Percentiles rank a stretch among this genome's conserved stretches.
Conservation (phyloP, 495 filamentous ascomycete species). For the Hypoxylon perforatum region DNA sequence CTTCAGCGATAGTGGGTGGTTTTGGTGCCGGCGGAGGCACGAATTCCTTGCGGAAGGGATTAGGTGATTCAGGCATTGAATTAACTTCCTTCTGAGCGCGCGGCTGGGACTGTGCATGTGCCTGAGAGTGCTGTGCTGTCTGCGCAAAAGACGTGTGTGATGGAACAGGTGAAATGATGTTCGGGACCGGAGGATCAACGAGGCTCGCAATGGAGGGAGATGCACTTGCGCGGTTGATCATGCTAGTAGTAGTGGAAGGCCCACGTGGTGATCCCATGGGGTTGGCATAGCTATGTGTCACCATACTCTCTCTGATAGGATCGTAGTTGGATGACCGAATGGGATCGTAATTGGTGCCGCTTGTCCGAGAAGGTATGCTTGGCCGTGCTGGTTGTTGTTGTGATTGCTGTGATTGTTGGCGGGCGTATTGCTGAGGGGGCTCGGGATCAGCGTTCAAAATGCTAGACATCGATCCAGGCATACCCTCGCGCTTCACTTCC, state of each 20-base stretch:
- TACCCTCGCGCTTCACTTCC: constrained; percentile 53
- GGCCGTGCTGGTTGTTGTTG: constrained; percentile 47
- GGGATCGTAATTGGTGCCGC: constrained; percentile 87
- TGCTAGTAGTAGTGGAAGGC: constrained; percentile 51
- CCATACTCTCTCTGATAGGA: constrained; percentile 61
- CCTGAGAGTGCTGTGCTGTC: constrained; percentile 33
- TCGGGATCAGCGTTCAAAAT: constrained; percentile 62
- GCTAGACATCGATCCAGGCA: constrained; percentile 59
- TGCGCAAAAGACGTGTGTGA: constrained; percentile 56
- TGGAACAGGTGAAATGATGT: constrained; percentile 58
- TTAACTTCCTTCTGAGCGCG: constrained; percentile 35
- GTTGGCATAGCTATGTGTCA: constrained; percentile 61
- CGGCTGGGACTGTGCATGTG: constrained; percentile 34
- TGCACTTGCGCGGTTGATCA: constrained; percentile 76
- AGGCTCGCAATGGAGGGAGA: constrained; percentile 91
- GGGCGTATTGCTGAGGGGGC: constrained; percentile 45
- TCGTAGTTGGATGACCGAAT: constrained; percentile 80
- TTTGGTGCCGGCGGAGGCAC: constrained; percentile 50
- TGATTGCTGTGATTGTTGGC: constrained; percentile 31
- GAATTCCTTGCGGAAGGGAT: constrained; percentile 46
- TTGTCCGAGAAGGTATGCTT: constrained; percentile 62
- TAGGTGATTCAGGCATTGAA: constrained; percentile 46
- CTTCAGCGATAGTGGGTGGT: constrained; percentile 46
- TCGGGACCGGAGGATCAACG: constrained; percentile 75
- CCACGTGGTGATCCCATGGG: constrained; percentile 67